Base-by-base conservation (phyloP, 1,284 basidiomycete genomes). In the Cerioporus squamosus region DNA sequence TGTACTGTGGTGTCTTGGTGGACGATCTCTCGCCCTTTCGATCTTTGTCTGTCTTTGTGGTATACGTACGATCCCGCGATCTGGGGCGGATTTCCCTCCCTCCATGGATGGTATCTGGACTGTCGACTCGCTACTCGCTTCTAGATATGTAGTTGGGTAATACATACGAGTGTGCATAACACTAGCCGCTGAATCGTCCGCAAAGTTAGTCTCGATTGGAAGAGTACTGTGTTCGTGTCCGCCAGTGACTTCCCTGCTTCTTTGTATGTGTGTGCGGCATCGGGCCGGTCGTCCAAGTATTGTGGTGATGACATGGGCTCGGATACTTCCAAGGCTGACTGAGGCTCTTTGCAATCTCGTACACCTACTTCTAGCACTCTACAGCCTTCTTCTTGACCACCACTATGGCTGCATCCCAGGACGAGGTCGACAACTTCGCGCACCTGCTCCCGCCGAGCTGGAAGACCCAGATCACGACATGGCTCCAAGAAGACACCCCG, bases 401-500 rank as follows among this genome's bases (percentile, higher is more conserved):
- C 22, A 60, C 55, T 43, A 70, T 68, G 60, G 23, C 58, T 12
- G 59, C 74, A 48, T 22, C 55, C 18, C 40, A 33, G 15, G 50
- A 51, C 24, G 44, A 54, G 36, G 40, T 55, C 52, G 80, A 78
- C 43, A 79, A 79, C 15, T 88, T 81, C 64, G 83, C 83, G 56
- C 83, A 97, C 73, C 81, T 97, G 15, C 82, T 98, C 12, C 95
- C 96, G 44, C 93, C 94, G 0, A 93, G 88, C 68, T 97, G 96
- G 96, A 95, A 91, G 72, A 69, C 82, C 1, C 88, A 93, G 66
- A 84, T 99, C 52, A 77, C 84, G 2, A 77, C 75, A 17, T 99
- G 97, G 97, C 85, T 97, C 18, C 85, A 86, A 15, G 97, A 99
- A 75, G 97, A 99, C 73, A 94, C 91, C 0, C 97, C 97, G 2